Conservation (phyloP, 352 stramenopile species). For the Globisporangium nagaii region DNA sequence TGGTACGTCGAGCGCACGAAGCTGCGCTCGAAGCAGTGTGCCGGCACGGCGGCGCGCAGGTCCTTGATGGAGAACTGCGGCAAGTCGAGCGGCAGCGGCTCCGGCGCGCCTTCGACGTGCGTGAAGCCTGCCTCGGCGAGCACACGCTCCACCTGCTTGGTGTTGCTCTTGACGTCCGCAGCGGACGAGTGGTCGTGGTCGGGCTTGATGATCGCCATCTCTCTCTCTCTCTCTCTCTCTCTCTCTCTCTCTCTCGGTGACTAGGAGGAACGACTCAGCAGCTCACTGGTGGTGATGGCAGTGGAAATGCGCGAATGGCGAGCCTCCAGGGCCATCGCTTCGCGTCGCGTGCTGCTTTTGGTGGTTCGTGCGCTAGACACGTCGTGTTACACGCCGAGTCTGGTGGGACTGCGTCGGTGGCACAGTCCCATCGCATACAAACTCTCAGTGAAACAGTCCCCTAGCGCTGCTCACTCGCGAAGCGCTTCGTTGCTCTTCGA, state of each 20-base stretch:
- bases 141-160: constrained; percentile 22
- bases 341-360: not conserved
- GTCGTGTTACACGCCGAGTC: not conserved
- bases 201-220: constrained; percentile 68
- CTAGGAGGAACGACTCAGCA: not conserved
- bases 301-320: constrained; percentile 10
- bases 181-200: constrained; percentile 33
- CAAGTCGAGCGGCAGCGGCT: constrained; percentile 73
- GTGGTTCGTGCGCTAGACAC: not conserved
- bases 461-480: not conserved
- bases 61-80: constrained; percentile 88
- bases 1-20: constrained; percentile 90
- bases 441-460: not conserved
- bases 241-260: no score
- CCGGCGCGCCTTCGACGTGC: constrained; percentile 66
- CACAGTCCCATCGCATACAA: constrained; percentile 5
- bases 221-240: no score
- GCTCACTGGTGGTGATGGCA: not conserved
- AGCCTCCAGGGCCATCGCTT: not conserved
- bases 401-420: not conserved
- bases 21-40: constrained; percentile 96
- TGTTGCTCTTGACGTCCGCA: constrained; percentile 19
- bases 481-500: not conserved
- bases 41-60: constrained; percentile 88
- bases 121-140: constrained; percentile 63